Evolutionary conservation across 164 flowering plant genomes (phyloP).

Genomic region (Brasenia schreberi): DNA sequence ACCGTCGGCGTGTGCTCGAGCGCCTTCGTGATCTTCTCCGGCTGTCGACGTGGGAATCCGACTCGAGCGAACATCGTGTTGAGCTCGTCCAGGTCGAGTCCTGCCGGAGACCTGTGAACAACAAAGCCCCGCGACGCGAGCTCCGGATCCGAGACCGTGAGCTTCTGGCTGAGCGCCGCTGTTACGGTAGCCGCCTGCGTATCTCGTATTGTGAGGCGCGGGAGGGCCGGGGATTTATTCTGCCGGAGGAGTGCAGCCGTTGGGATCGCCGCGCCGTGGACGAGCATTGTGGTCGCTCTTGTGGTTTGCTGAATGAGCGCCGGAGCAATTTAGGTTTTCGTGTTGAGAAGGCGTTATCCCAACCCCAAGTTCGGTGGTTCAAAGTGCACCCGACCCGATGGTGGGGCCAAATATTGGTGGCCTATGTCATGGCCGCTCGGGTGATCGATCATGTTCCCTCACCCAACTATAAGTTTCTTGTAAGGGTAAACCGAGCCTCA

Average conservation of each 20-base stretch:
- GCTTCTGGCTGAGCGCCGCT: constrained; percentile 2
- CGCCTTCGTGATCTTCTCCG: constrained; percentile 58
- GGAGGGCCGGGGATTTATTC: neutral
- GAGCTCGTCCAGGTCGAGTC: constrained; percentile 73
- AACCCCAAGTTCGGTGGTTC: too few species aligned
- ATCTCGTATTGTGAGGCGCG: neutral
- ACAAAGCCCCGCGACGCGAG: constrained; percentile 73
- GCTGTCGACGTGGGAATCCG: constrained; percentile 79
- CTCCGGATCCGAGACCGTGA: constrained; percentile 47
- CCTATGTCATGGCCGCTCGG: too few species aligned
- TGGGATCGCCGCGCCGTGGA: neutral
- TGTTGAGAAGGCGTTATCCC: too few species aligned
- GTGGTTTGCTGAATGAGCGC: too few species aligned
- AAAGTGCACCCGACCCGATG: too few species aligned
- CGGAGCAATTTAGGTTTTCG: too few species aligned
- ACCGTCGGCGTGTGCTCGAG: constrained; percentile 65
- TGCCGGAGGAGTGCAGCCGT: neutral
- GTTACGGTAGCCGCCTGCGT: neutral
- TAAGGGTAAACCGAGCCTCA: too few species aligned
- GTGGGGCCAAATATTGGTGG: too few species aligned
- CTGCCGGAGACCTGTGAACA: constrained; percentile 35
- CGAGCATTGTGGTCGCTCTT: neutral
- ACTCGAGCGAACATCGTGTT: constrained; percentile 77
- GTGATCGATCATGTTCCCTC: too few species aligned
- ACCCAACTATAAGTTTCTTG: too few species aligned